These are phyloP conservation scores for Epichloe hybrida DNA, from an alignment of 2,329 filamentous ascomycete species.

Conservation along the genomic window DNA sequence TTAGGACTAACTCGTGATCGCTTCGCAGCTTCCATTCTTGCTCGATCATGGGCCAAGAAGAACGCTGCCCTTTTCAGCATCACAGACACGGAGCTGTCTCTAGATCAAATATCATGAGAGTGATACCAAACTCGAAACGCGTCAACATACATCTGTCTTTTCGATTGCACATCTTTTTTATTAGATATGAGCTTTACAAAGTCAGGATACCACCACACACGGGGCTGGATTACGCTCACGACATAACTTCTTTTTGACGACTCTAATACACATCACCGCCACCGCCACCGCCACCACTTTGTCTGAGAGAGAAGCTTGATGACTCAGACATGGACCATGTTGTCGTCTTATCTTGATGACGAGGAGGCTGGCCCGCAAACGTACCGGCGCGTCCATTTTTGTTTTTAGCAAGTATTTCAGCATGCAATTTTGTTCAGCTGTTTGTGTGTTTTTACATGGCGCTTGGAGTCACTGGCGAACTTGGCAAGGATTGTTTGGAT, in stretches of 20 bases:
- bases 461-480: conserved; percentile 28
- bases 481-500: conserved; percentile 20
- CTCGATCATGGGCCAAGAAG: conserved; percentile 87
- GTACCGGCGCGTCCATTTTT: conserved; percentile 14
- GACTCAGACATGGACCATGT: neutral
- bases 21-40: conserved; percentile 66
- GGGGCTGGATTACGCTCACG: conserved; percentile 18
- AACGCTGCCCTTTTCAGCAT: conserved; percentile 47
- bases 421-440: conserved; percentile 17
- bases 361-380: conserved; percentile 1
- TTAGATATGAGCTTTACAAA: conserved; percentile 13
- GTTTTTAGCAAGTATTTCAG: conserved; percentile 22
- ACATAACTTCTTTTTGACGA: conserved; percentile 16
- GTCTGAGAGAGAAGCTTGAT: neutral
- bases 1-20: conserved; percentile 9
- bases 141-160: conserved; percentile 2
- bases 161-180: conserved; percentile 5
- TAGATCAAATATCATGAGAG: conserved; percentile 32
- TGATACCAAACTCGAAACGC: conserved; percentile 1
- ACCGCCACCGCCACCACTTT: neutral
- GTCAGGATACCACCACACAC: conserved; percentile 7
- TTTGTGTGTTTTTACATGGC: conserved; percentile 24
- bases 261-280: conserved; percentile 17
- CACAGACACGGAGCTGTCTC: conserved; percentile 31
- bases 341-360: neutral